Base-by-base conservation (phyloP, 352 stramenopile species). In the Pythium brachiatum region DNA sequence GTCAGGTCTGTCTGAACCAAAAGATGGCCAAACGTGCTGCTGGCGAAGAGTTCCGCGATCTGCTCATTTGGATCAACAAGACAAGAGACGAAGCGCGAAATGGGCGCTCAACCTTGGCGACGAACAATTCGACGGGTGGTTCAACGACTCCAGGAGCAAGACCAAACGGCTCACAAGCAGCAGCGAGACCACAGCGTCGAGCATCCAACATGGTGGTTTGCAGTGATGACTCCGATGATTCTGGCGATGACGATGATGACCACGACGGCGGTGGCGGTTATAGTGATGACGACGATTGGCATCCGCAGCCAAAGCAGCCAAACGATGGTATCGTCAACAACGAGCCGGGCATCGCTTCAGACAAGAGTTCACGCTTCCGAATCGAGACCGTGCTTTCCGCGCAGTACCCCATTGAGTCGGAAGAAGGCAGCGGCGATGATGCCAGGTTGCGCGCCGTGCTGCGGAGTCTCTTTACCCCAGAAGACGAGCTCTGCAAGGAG, bases 1-100 rank as follows among this genome's bases (percentile, higher is more conserved):
- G 78, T 8, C 78, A 80, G 12, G 69, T 81, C 6, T 90, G 81
- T 26, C 26, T 88, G 50, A 91, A 83, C 34, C 65, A 70, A 43
- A 94, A 89, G 63, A 81, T 89, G 66, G 82, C 85, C 0, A 92
- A 91, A 58, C 74, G 85, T 13, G 82, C 83, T 21, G 81, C 85
- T 11, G 86, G 76, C 26, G 85, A 94, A 64, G 71, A 74, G 31
- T 92, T 88, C 62, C 81, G 80, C 5, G 78, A 91, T 43, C 69
- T 88, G 8, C 20, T 94, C 20, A 78, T 87, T 18, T 66, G 44
- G 7, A 72, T 92, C 16, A 44, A 52, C 32, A 48, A 59, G 31
- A 63, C 43, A 2, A 53, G 23, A 39, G 41, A 38, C 3, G 52
- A 67, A 5, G 18, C 11, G 2, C 15, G 41, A 23, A 50, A 20